Conservation (phyloP, 1,284 basidiomycete species). For the Coriolopsis trogii region DNA sequence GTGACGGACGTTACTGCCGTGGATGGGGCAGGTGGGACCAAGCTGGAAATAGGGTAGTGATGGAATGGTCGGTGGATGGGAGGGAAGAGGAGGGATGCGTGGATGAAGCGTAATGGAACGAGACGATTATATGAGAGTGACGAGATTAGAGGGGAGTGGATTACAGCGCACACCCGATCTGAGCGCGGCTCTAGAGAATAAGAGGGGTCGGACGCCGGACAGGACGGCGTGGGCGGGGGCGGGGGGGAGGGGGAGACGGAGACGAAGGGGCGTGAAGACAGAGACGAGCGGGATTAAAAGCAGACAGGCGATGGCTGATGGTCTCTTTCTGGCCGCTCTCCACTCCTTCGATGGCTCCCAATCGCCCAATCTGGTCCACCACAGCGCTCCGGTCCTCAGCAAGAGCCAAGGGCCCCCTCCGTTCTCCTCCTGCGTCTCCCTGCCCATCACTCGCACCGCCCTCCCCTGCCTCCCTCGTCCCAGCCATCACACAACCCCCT, state of each 20-base stretch:
- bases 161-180: conserved; percentile 9
- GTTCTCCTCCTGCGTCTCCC: not conserved
- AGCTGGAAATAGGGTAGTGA: not conserved
- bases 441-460: not conserved
- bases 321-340: not conserved
- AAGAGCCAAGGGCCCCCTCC: not conserved
- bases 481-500: not conserved
- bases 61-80: not conserved
- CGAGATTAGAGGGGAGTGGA: conserved; percentile 1
- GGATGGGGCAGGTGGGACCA: not conserved
- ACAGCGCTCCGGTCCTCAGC: too few species aligned
- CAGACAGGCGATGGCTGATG: not conserved
- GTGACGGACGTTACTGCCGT: conserved; percentile 12
- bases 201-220: not conserved
- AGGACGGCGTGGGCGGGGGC: conserved; percentile 2
- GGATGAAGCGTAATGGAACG: not conserved
- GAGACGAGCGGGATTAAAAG: conserved; percentile 6
- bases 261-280: conserved; percentile 1
- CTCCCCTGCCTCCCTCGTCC: not conserved
- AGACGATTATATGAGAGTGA: conserved; percentile 4
- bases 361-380: too few species aligned
- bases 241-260: not conserved
- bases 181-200: conserved; percentile 11
- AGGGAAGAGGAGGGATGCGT: not conserved
- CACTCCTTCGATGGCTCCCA: not conserved